Conservation (phyloP, 768 basidiomycete species). For the Phylloporus arenicola region DNA sequence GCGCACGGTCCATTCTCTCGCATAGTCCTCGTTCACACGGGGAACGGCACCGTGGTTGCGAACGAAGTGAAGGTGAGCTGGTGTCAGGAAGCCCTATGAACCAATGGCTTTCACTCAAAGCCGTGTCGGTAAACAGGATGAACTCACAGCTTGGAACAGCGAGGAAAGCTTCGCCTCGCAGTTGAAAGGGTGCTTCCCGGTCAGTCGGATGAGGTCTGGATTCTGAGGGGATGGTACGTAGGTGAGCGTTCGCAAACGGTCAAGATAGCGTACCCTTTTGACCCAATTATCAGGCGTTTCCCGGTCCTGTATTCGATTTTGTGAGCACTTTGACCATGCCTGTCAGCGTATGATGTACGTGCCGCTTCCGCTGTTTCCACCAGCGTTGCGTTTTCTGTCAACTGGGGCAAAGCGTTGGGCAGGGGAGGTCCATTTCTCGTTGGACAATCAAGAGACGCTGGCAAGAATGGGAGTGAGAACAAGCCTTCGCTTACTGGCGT, state of each 20-base stretch:
- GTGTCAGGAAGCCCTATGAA: slow-evolving; percentile 48
- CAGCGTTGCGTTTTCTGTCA: slow-evolving; percentile 21
- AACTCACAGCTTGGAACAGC: slow-evolving; percentile 36
- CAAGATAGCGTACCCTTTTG: slow-evolving; percentile 22
- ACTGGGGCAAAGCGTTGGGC: slow-evolving; percentile 18
- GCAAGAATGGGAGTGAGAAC: slow-evolving; percentile 16
- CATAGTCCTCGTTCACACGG: slow-evolving; percentile 32
- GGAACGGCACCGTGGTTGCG: slow-evolving; percentile 62
- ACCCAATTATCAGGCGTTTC: slow-evolving; percentile 41
- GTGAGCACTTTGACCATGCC: neutral
- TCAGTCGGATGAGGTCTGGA: slow-evolving; percentile 42
- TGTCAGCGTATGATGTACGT: neutral
- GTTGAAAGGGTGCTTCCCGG: slow-evolving; percentile 62
- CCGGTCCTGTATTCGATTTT: slow-evolving; percentile 19
- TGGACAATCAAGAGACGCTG: slow-evolving; percentile 13
- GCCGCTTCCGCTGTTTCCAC: slow-evolving; percentile 22
- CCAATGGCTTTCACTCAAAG: neutral
- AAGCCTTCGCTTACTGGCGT: neutral
- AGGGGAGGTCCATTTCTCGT: slow-evolving; percentile 19
- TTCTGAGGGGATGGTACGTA: slow-evolving; percentile 15
- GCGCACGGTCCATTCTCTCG: slow-evolving; percentile 40
- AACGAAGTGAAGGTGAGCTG: slow-evolving; percentile 51
- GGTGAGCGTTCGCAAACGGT: neutral
- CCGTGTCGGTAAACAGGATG: neutral
- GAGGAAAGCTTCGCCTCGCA: slow-evolving; percentile 42